Conservation (phyloP, 148 eudicot species). For the Diospyros lotus region DNA sequence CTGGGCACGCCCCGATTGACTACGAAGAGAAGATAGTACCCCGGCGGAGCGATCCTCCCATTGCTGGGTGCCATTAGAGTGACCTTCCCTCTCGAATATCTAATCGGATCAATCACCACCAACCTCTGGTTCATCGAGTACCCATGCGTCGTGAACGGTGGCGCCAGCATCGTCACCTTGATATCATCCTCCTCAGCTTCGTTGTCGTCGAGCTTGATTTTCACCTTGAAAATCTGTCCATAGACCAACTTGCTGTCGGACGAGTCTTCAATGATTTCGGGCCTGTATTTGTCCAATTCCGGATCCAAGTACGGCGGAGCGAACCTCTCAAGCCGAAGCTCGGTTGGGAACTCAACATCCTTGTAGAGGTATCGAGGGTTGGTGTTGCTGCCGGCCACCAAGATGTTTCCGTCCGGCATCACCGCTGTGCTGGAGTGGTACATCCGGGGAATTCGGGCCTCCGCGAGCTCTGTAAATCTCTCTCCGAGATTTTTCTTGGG, state of each 20-base stretch:
- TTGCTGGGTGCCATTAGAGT: conserved; percentile 43
- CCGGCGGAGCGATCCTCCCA: conserved; percentile 66
- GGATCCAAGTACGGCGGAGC: conserved; percentile 64
- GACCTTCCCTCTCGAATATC: neutral
- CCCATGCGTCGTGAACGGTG: conserved; percentile 93
- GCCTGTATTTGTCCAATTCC: conserved; percentile 18
- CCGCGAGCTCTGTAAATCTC: conserved; percentile 38
- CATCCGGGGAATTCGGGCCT: conserved; percentile 54
- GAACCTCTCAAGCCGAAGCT: conserved; percentile 68
- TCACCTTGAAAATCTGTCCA: conserved; percentile 24
- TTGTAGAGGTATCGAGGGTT: conserved; percentile 31
- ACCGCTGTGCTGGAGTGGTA: conserved; percentile 66
- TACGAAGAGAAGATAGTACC: conserved; percentile 57
- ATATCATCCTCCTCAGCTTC: conserved; percentile 18
- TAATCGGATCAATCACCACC: conserved; percentile 22
- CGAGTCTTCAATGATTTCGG: conserved; percentile 2
- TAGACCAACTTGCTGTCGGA: conserved; percentile 19
- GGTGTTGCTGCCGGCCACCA: conserved; percentile 81
- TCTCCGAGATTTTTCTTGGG: conserved; percentile 32
- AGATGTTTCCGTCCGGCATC: conserved; percentile 42
- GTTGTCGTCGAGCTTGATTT: neutral
- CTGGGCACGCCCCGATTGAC: conserved; percentile 66
- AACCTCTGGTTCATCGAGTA: conserved; percentile 75
- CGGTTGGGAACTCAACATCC: conserved; percentile 38
- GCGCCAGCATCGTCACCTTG: conserved; percentile 51